Evolutionary conservation across 305 asterid species (phyloP).

Genomic region (Solanum hybrid): DNA sequence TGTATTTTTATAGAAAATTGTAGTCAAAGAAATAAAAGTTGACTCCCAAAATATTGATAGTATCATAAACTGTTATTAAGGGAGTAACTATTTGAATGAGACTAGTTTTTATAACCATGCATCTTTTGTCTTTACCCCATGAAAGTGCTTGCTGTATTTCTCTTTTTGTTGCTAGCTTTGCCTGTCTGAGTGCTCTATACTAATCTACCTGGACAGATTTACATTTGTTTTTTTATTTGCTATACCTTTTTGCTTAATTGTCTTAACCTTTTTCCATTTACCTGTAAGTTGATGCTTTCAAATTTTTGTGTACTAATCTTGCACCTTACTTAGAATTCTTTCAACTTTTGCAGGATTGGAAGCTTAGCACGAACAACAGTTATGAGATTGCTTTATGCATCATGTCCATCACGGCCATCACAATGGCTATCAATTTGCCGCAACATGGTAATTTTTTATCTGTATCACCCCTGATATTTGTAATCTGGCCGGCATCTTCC

Average conservation of each 20-base stretch:
- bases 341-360: constrained; percentile 56
- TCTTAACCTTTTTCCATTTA: not conserved
- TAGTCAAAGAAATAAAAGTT: not conserved
- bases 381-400: constrained; percentile 79
- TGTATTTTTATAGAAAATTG: not conserved
- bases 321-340: not conserved
- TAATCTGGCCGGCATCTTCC: not conserved
- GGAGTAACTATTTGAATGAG: not conserved
- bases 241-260: not conserved
- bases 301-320: not conserved
- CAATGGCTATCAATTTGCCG: constrained; percentile 89
- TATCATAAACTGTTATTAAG: not conserved
- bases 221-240: not conserved
- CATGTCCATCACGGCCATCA: constrained; percentile 86
- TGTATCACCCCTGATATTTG: not conserved
- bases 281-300: not conserved
- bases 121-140: not conserved
- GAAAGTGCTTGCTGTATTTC: not conserved
- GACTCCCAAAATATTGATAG: not conserved
- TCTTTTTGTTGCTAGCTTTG: not conserved
- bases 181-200: not conserved
- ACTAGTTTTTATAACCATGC: not conserved
- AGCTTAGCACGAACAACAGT: constrained; percentile 81
- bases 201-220: not conserved
- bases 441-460: constrained; percentile 53